Evolutionary conservation across 768 basidiomycete genomes (phyloP), one percentile per base, ranked within the genome.

Genomic region (Pleurotus cornucopiae): DNA sequence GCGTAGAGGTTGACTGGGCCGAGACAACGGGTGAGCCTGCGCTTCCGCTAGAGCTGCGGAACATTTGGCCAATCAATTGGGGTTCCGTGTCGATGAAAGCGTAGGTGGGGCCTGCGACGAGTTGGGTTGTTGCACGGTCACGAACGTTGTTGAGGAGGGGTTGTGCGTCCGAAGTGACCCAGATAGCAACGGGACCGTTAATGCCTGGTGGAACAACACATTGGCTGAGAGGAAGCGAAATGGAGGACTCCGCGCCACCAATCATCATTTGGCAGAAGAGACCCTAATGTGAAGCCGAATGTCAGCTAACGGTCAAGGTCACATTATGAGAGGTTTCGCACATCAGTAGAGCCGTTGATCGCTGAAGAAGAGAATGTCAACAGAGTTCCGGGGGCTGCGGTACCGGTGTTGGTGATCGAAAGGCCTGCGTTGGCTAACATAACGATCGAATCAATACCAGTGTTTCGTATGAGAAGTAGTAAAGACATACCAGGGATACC

Each of bases 231-330:
- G 89, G 84, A 45, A 90, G 73, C 30, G 80, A 64, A 63, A 89
- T 71, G 4, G 90, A 72, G 64, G 68, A 67, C 49, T 83, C 67
- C 14, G 71, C 51, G 25, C 85, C 87, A 26, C 88, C 91, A 55
- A 82, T 60, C 61, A 93, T 68, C 81, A 93, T 89, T 71, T 92
- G 86, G 70, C 91, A 91, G 71, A 76, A 82, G 34, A 88, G 65
- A 58, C 63, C 66, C 86, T 88, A 63, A 38, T 16, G 34, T 44
- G 13, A 14, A 12, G 53, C 53, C 43, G 59, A n/a, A 60, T 20
- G 40, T 61, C n/a, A 59, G 40, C 56, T 20, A 49, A 48, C 21
- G 16, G 7, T n/a, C 30, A 30, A 30, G 9, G 30, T 3, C 9
- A 30, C 9, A 40, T 20, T 18, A 52, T 43, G 12, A 43, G 52